Base-by-base conservation (phyloP, 2,329 filamentous ascomycete genomes). In the Penicillium concentricum region DNA sequence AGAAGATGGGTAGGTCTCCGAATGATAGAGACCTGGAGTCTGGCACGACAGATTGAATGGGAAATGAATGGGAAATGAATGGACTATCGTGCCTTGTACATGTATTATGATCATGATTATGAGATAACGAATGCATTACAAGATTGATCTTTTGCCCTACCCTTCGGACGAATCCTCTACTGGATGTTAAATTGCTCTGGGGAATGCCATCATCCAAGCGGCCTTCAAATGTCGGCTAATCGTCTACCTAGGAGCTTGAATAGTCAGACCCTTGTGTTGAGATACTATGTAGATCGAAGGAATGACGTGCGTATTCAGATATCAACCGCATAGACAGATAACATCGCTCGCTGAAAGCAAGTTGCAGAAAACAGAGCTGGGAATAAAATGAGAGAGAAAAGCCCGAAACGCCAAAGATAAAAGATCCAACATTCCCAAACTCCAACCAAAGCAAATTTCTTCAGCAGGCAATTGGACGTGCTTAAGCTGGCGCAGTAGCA, bases 21-120 rank as follows among this genome's bases (percentile, higher is more conserved):
- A 69, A 61, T 34, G 70, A 74, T 60, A 68, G 71, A 54, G 67
- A 66, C 15, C 58, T 73, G 48, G 68, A 70, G 12, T 67, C 67
- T 15, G 68, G 72, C 30, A 24, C 30, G 2, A n/a, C 44, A 35
- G 20, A 35, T 8, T 35, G 60, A 67, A 68, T 6, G 57, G 22
- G 20, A n/a, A 26, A 32, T n/a, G 60, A 67, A 68, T 5, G 57
- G 20, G 26, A 16, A 28, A 39, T 42, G 5, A 13, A 6, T 53
- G 15, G 12, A 44, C 10, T 28, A 35, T 45, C 13, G n/a, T 37
- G 24, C 41, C 41, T 30, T 38, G 45, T 50, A 50, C 44, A 50
- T 54, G 44, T 37, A 39, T 52, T 52, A 41, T 47, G 50, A 53
- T 42, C 41, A 47, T 54, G 57, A 42, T 15, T 37, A 54, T 42